These are phyloP conservation scores for Leptographium radiaticola DNA, from an alignment of 2,329 filamentous ascomycete species.

Conservation along the genomic window DNA sequence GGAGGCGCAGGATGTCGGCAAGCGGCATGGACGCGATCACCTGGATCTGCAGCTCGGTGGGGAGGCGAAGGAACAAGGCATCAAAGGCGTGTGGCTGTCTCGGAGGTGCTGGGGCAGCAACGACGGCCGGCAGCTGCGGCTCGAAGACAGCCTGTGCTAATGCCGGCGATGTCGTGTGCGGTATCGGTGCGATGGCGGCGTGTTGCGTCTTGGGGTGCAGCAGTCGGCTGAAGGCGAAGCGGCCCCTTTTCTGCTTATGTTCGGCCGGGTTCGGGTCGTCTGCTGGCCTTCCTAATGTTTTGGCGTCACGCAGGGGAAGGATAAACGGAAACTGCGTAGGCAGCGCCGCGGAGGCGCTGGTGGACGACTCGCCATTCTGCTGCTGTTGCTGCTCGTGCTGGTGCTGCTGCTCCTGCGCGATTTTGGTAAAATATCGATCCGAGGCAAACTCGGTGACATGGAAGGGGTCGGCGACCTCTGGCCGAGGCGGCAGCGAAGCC, in stretches of 20 bases:
- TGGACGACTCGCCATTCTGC: constrained; percentile 13
- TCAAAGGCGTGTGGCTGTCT: constrained; percentile 34
- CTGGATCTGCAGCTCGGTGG: constrained; percentile 50
- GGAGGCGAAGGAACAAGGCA: constrained; percentile 43
- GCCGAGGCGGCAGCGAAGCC: constrained; percentile 15
- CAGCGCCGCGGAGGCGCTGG: constrained; percentile 7
- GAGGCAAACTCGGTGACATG: constrained; percentile 56
- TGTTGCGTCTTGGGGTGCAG: constrained; percentile 9
- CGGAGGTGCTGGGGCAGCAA: constrained; percentile 9
- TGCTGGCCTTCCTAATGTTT: constrained; percentile 9
- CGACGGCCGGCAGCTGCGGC: background rate
- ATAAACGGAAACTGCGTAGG: constrained; percentile 29
- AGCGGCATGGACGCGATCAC: constrained; percentile 47
- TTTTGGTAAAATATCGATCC: constrained; percentile 49
- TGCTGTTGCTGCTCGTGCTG: constrained; percentile 26
- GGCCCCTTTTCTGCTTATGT: constrained; percentile 27
- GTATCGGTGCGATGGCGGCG: background rate
- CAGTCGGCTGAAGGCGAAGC: constrained; percentile 9
- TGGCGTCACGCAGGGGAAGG: constrained; percentile 33
- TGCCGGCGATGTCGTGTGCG: background rate
- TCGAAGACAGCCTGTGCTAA: background rate
- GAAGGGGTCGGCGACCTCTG: constrained; percentile 41
- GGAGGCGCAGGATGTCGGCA: constrained; percentile 45
- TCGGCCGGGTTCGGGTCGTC: constrained; percentile 19
- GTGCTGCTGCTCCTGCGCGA: constrained; percentile 37